Conservation (phyloP, 768 basidiomycete genomes). For the Pholiota molesta region DNA sequence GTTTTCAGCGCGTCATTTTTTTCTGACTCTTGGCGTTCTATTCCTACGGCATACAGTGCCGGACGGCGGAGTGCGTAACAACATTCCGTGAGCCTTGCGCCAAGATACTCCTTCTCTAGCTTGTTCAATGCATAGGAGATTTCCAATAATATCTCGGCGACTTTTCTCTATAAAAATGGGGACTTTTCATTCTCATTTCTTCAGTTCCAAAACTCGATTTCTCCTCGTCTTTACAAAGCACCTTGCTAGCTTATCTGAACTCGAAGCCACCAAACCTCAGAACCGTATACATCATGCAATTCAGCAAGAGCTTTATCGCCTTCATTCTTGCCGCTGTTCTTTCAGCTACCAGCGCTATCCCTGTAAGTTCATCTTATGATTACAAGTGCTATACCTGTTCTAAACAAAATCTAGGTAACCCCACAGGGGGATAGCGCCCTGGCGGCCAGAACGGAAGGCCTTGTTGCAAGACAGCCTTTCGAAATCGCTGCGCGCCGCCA, state of each 20-base stretch:
- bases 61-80: constrained; percentile 9
- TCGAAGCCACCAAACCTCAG: not conserved
- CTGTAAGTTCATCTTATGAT: constrained; percentile 23
- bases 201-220: constrained; percentile 13
- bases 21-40: constrained; percentile 20
- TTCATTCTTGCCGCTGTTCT: constrained; percentile 37
- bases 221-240: not conserved
- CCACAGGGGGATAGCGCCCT: constrained; percentile 15
- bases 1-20: not conserved
- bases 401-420: constrained; percentile 4
- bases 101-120: constrained; percentile 15
- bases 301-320: constrained; percentile 36
- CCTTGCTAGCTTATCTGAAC: not conserved
- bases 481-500: constrained; percentile 18
- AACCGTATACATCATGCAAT: constrained; percentile 29
- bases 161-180: not conserved
- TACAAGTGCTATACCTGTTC: not conserved
- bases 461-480: constrained; percentile 12
- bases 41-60: constrained; percentile 15
- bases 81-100: constrained; percentile 10
- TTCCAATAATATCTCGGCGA: constrained; percentile 10
- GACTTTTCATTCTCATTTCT: not conserved
- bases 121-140: not conserved
- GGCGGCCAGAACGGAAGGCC: constrained; percentile 15
- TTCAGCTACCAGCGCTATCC: constrained; percentile 29